These are phyloP conservation scores for Phytophthora pseudosyringae DNA, from an alignment of 352 stramenopile genomes.

Conservation along the genomic window DNA sequence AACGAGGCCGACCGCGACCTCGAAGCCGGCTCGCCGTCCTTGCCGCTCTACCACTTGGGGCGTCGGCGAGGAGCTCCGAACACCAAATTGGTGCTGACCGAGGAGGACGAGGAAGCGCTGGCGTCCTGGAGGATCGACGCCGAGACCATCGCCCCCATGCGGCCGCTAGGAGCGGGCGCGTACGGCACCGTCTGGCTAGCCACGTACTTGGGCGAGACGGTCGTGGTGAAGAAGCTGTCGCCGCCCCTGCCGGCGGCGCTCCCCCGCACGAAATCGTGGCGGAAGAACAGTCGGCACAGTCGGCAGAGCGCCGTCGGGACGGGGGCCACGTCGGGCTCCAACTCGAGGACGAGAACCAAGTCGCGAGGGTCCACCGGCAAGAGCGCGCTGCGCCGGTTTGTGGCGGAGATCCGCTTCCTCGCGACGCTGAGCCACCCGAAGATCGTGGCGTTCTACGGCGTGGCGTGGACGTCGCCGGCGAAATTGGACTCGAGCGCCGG, in stretches of 20 bases:
- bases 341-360: slow-evolving; percentile 28
- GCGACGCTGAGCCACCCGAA: slow-evolving; percentile 69
- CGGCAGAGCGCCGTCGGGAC: slow-evolving; percentile 12
- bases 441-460: slow-evolving; percentile 83
- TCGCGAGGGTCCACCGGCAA: slow-evolving; percentile 20
- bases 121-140: slow-evolving; percentile 58
- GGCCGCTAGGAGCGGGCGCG: slow-evolving; percentile 42
- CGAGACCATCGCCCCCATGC: slow-evolving; percentile 35
- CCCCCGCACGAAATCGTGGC: slow-evolving; percentile 38
- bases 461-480: slow-evolving; percentile 53
- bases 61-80: slow-evolving; percentile 4
- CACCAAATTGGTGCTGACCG: slow-evolving; percentile 16
- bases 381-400: slow-evolving; percentile 45
- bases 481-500: slow-evolving; percentile 14
- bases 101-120: slow-evolving; percentile 63
- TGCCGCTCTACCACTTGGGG: slow-evolving; percentile 21
- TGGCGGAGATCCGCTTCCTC: slow-evolving; percentile 76
- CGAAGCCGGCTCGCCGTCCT: background rate
- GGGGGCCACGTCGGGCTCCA: slow-evolving; percentile 14
- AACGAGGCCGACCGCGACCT: slow-evolving; percentile 11
- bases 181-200: slow-evolving; percentile 65
- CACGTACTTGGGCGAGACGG: slow-evolving; percentile 48
- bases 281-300: slow-evolving; percentile 36
- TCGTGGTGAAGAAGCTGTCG: slow-evolving; percentile 62
- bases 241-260: slow-evolving; percentile 38